Percentiles rank a stretch among this genome's conserved stretches.
phyloP scores from a whole-genome alignment of 2,329 filamentous ascomycete genomes.

The Fusarium torreyae region DNA sequence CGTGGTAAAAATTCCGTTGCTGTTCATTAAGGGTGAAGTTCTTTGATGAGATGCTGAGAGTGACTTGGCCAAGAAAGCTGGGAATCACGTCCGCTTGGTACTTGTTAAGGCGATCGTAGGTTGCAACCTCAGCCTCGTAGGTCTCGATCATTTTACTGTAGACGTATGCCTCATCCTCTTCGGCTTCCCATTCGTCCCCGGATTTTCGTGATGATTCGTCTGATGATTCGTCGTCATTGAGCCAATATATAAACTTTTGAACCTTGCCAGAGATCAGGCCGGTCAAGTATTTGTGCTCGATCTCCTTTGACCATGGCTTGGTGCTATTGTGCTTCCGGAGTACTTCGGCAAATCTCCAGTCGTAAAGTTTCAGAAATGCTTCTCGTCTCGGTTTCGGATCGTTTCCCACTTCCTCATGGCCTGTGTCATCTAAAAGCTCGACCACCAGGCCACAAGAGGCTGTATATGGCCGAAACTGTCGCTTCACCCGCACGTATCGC shows the following conservation, averaged over 20 bases:
- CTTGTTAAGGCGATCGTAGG: constrained; percentile 30
- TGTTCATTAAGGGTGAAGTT: neutral
- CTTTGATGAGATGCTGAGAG: constrained; percentile 11
- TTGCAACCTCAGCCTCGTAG: constrained; percentile 33
- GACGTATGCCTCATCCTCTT: constrained; percentile 38
- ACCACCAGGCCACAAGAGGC: constrained; percentile 44
- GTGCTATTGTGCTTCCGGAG: constrained; percentile 30
- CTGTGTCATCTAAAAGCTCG: constrained; percentile 19
- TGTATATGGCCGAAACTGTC: constrained; percentile 3
- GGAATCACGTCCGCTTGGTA: constrained; percentile 41
- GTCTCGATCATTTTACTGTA: constrained; percentile 8
- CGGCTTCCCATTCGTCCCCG: constrained; percentile 37
- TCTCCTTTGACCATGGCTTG: constrained; percentile 21
- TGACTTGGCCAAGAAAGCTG: constrained; percentile 25
- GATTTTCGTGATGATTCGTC: neutral
- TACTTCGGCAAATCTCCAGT: constrained; percentile 40
- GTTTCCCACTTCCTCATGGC: too few species aligned
- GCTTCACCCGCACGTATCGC: constrained; percentile 1
- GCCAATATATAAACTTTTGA: constrained; percentile 7
- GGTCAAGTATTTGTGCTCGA: constrained; percentile 5
- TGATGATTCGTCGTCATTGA: neutral
- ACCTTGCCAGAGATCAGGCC: constrained; percentile 3
- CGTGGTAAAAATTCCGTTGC: constrained; percentile 12
- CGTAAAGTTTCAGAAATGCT: constrained; percentile 46
- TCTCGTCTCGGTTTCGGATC: neutral